Conservation (phyloP, 257 asterid species). For the Marsdenia floribunda region DNA sequence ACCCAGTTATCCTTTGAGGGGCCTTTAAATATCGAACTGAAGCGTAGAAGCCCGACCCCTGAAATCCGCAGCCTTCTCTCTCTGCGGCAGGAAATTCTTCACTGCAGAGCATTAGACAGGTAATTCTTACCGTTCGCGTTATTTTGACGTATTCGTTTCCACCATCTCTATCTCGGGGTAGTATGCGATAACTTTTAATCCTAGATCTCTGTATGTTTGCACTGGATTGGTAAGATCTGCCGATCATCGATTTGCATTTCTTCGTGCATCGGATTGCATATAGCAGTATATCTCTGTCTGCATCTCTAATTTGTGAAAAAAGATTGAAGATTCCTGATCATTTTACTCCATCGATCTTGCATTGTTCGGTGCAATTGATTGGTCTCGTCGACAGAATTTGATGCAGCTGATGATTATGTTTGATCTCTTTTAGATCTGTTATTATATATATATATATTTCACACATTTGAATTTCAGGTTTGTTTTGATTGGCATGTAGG, state of each 20-base stretch:
- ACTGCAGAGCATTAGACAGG: slow-evolving; percentile 3
- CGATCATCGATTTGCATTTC: not conserved
- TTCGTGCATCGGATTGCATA: not conserved
- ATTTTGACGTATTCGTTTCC: too few species aligned
- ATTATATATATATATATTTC: not conserved
- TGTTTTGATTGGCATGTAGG: not conserved
- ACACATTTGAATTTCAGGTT: not conserved
- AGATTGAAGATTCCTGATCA: not conserved
- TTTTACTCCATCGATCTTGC: slow-evolving; percentile 7
- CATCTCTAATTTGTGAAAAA: too few species aligned
- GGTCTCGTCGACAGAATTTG: not conserved
- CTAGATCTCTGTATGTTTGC: slow-evolving; percentile 18
- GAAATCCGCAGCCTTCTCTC: slow-evolving; percentile 16
- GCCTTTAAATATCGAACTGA: slow-evolving; percentile 8
- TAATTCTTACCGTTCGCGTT: not conserved
- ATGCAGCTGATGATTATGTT: not conserved
- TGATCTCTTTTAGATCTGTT: slow-evolving; percentile 13
- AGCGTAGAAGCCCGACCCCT: slow-evolving; percentile 2
- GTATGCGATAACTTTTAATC: not conserved
- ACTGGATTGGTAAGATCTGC: slow-evolving; percentile 8
- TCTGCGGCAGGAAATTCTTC: not conserved
- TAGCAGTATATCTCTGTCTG: not conserved
- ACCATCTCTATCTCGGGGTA: not conserved
- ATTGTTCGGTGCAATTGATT: not conserved
- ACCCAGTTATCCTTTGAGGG: not conserved